A percentile compares a stretch with the other conserved stretches of the same genome.
These are phyloP conservation scores for Calocybe gangraenosa DNA, from an alignment of 768 basidiomycete genomes.

Conservation along the genomic window DNA sequence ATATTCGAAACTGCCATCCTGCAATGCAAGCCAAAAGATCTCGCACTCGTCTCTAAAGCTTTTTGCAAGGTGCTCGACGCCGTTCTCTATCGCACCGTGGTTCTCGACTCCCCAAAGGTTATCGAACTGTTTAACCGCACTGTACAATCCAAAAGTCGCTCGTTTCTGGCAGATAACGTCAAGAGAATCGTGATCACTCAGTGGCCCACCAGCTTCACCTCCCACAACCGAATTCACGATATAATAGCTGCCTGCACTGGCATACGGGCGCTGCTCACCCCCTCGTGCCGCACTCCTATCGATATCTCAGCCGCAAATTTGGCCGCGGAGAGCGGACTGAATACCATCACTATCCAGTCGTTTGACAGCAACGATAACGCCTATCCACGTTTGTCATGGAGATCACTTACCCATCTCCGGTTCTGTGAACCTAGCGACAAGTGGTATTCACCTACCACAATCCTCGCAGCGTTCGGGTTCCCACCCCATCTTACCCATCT, in stretches of 20 bases:
- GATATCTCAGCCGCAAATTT: slow-evolving; percentile 13
- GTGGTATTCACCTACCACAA: slow-evolving; percentile 31
- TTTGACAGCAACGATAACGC: slow-evolving; percentile 17
- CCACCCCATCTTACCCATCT: slow-evolving; percentile 34
- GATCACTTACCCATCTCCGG: slow-evolving; percentile 31
- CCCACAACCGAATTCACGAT: slow-evolving; percentile 18
- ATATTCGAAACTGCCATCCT: slow-evolving; percentile 32
- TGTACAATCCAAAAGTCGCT: slow-evolving; percentile 19
- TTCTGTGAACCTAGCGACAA: slow-evolving; percentile 33
- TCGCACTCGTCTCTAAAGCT: slow-evolving; percentile 26
- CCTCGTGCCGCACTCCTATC: slow-evolving; percentile 19
- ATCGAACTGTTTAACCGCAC: slow-evolving; percentile 34
- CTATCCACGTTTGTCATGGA: not conserved
- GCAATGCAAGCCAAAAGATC: slow-evolving; percentile 22
- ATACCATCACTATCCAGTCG: slow-evolving; percentile 25
- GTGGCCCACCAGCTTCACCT: slow-evolving; percentile 12
- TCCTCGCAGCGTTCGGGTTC: slow-evolving; percentile 28
- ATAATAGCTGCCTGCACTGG: slow-evolving; percentile 31
- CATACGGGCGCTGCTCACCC: slow-evolving; percentile 25
- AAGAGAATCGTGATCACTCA: slow-evolving; percentile 33
- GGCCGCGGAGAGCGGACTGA: slow-evolving; percentile 13
- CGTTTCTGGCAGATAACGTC: slow-evolving; percentile 27
- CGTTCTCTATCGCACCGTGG: slow-evolving; percentile 35
- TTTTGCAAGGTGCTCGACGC: slow-evolving; percentile 28
- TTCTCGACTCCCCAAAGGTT: slow-evolving; percentile 25